These are phyloP conservation scores for Coniosporium tulheliwenetii DNA, from an alignment of 2,329 filamentous ascomycete genomes.

Conservation along the genomic window DNA sequence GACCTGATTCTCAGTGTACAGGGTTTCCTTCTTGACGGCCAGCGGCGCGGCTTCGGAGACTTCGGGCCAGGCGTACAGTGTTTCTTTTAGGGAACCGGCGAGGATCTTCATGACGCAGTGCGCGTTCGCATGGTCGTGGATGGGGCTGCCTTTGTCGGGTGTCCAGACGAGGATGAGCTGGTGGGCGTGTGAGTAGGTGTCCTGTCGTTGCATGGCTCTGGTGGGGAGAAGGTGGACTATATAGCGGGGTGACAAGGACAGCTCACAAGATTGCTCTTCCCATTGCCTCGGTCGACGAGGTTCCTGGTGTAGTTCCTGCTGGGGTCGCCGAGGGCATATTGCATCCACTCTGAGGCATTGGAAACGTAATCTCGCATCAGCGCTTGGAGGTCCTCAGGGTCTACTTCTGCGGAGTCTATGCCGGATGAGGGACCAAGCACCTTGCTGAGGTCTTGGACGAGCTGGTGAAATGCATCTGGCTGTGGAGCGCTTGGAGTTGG, in stretches of 20 bases:
- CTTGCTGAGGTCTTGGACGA: slow-evolving; percentile 58
- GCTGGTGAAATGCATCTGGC: slow-evolving; percentile 41
- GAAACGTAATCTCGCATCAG: slow-evolving; percentile 65
- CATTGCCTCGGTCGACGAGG: slow-evolving; percentile 79
- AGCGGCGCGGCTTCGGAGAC: slow-evolving; percentile 38
- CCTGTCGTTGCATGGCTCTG: no score
- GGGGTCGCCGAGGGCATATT: slow-evolving; percentile 58
- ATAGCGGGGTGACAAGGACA: not conserved
- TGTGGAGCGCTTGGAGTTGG: slow-evolving; percentile 1
- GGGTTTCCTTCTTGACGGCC: slow-evolving; percentile 48
- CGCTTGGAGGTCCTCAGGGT: slow-evolving; percentile 52
- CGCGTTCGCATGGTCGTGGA: slow-evolving; percentile 67
- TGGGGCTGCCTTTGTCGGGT: slow-evolving; percentile 65
- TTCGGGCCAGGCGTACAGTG: slow-evolving; percentile 60
- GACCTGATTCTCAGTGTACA: slow-evolving; percentile 55
- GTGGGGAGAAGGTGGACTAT: slow-evolving; percentile 1
- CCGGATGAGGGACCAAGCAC: slow-evolving; percentile 69
- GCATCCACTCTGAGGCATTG: slow-evolving; percentile 52
- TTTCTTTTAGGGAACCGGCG: slow-evolving; percentile 64
- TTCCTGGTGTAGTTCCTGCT: slow-evolving; percentile 70
- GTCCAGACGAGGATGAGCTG: slow-evolving; percentile 82
- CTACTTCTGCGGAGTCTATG: slow-evolving; percentile 65
- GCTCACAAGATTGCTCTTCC: slow-evolving; percentile 57
- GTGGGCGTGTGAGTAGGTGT: not conserved
- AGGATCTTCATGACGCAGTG: slow-evolving; percentile 89